Evolutionary conservation across 495 filamentous ascomycete genomes (phyloP), one percentile per base, ranked within the genome.

Genomic region (Massariosphaeria phaeospora): DNA sequence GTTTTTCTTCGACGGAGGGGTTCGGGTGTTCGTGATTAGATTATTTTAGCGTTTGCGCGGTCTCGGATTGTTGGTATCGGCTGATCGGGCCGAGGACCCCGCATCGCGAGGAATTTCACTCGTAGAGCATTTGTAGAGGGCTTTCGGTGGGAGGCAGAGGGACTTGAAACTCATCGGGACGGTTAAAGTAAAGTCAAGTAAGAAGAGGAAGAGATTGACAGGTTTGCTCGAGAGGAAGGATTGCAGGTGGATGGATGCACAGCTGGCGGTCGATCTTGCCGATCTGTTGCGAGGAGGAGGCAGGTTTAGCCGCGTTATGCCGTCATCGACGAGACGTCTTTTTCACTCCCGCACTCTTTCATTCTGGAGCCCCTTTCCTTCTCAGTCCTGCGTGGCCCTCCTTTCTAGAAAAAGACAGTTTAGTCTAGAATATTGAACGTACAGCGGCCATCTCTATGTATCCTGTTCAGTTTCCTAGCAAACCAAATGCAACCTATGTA

Each of bases 401-500:
- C n/a, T n/a, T n/a, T n/a, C n/a, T n/a, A n/a, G n/a, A n/a, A n/a
- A n/a, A n/a, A n/a, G n/a, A n/a, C n/a, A n/a, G 30, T 42, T 12
- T 29, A 60, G 18, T 29, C 57, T 50, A 17, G 57, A 49, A 38
- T 60, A 60, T 34, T 23, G 20, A 11, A 30, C 34, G 44, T 18
- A 21, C 21, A 3, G 38, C 47, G 13, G 46, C 55, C 21, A 29
- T 13, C 13, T 30, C 55, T 20, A 51, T 52, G 25, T 58, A 58
- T 58, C 55, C n/a, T 46, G 24, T 23, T 60, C 54, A 10, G 2
- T 24, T 1, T 42, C 36, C 4, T 60, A 60, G 36, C 1, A 60
- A 49, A 12, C 57, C 57, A 36, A 60, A 60, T 21, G 44, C 40
- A 2, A 60, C 17, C 24, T 26, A 46, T 13, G 57, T 60, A 9